Evolutionary conservation across 202 grass and related monocot species (phyloP), one percentile per base, ranked within the genome.

Genomic region (Setaria viridis): DNA sequence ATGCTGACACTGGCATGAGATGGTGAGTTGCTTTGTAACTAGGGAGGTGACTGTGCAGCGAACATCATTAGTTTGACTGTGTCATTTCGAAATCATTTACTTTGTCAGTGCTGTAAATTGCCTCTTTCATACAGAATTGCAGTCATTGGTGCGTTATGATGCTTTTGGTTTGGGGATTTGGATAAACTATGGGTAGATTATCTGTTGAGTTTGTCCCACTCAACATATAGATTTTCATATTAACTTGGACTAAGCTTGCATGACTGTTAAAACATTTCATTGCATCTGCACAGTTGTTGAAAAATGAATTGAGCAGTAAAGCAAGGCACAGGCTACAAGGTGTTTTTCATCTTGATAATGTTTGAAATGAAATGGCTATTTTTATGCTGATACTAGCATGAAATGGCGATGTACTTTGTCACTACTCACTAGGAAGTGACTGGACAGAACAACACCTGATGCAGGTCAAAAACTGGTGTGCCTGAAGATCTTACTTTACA

Each of bases 361-460:
- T 35, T 57, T 77, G 3, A 20, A 47, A n/a, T 85, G 37, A 9
- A 58, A 17, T 77, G 20, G 6, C 29, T 10, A 8, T 70, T 68
- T 35, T 3, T 62, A 35, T 73, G 11, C 55, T 74, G 43, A 32
- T 4, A 17, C 8, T 64, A 64, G 58, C n/a, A 78, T 77, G 55
- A 62, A 77, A 5, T 45, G 21, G 35, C 3, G 14, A 58, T 39
- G 5, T 76, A 25, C 17, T 57, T 55, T 81, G 21, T 71, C 51
- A 57, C 10, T 46, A 48, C 33, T 33, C 20, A 30, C 50, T 43
- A 16, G 57, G 25, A 86, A 73, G 58, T 80, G 50, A 45, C 58
- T 53, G n/a, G 53, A 58, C 56, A 20, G 33, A 86, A 80, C 65
- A 63, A 16, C 57, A 64, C 32, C 10, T 79, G 54, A 80, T 66